Evolutionary conservation across 2,329 filamentous ascomycete genomes (phyloP).

Genomic region (Cladosporium phlei): DNA sequence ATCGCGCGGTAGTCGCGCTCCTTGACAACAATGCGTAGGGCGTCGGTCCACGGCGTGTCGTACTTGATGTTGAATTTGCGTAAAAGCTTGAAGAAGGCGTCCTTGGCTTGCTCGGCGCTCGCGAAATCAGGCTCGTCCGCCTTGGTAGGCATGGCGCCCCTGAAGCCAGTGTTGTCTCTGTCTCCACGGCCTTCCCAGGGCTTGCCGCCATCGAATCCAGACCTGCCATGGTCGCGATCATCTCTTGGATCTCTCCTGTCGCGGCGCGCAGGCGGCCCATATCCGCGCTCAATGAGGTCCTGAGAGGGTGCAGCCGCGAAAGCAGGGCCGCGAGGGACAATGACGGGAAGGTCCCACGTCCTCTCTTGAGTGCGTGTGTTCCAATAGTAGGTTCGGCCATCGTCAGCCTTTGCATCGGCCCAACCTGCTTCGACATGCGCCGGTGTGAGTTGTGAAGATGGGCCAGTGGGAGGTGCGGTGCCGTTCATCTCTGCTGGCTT

Average conservation of each 20-base stretch:
- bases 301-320: slow-evolving; percentile 54
- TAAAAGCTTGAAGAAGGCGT: slow-evolving; percentile 86
- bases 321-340: slow-evolving; percentile 25
- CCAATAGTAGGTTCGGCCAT: slow-evolving; percentile 88
- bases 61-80: slow-evolving; percentile 79
- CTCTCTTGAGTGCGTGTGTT: slow-evolving; percentile 88
- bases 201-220: slow-evolving; percentile 30
- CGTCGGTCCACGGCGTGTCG: slow-evolving; percentile 90
- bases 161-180: slow-evolving; percentile 28
- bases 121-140: slow-evolving; percentile 62
- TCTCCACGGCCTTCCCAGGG: slow-evolving; percentile 31
- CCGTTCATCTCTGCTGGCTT: slow-evolving; percentile 68
- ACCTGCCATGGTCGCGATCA: slow-evolving; percentile 39
- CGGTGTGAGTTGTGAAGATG: slow-evolving; percentile 36
- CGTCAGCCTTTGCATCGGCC: slow-evolving; percentile 85
- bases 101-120: slow-evolving; percentile 81
- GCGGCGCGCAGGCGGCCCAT: slow-evolving; percentile 26
- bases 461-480: slow-evolving; percentile 68
- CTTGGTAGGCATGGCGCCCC: slow-evolving; percentile 31
- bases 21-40: slow-evolving; percentile 77
- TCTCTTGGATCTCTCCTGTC: slow-evolving; percentile 24
- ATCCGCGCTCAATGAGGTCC: slow-evolving; percentile 17
- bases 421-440: slow-evolving; percentile 66
- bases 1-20: slow-evolving; percentile 91
- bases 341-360: slow-evolving; percentile 80